Conservation (phyloP, 768 basidiomycete species). For the Clathrus columnatus region DNA sequence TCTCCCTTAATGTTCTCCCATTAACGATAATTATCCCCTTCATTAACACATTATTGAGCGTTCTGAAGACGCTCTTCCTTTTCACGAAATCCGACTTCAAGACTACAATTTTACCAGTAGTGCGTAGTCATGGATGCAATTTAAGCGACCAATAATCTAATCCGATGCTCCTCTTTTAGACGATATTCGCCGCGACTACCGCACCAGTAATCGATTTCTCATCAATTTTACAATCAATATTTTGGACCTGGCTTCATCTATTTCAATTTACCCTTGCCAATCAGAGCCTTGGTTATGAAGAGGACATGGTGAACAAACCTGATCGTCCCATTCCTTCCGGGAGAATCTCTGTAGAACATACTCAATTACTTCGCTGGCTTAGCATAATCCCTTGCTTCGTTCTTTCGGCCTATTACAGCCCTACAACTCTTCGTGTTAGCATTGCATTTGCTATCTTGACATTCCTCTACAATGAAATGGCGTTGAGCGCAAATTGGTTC, state of each 20-base stretch:
- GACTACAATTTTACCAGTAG: constrained; percentile 6
- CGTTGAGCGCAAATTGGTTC: constrained; percentile 7
- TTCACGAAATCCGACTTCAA: constrained; percentile 8
- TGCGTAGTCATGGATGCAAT: neutral
- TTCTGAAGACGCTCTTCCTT: neutral
- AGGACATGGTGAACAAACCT: constrained; percentile 24
- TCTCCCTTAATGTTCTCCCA: too few species aligned
- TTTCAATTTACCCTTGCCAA: constrained; percentile 25
- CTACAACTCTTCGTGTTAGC: neutral
- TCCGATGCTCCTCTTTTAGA: neutral
- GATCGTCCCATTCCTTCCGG: constrained; percentile 25
- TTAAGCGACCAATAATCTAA: neutral
- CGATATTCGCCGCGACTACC: constrained; percentile 15
- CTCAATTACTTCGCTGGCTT: neutral
- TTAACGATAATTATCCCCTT: too few species aligned
- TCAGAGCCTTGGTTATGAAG: constrained; percentile 18
- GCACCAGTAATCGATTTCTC: constrained; percentile 15
- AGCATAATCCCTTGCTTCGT: constrained; percentile 2
- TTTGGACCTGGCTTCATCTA: constrained; percentile 25
- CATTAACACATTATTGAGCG: too few species aligned
- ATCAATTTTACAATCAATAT: constrained; percentile 1
- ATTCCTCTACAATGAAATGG: constrained; percentile 7
- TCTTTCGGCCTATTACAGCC: neutral
- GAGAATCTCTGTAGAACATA: constrained; percentile 14
- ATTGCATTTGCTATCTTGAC: neutral